These are phyloP conservation scores for Penicillium psychrosexuale DNA, from an alignment of 2,329 filamentous ascomycete genomes.

Conservation along the genomic window DNA sequence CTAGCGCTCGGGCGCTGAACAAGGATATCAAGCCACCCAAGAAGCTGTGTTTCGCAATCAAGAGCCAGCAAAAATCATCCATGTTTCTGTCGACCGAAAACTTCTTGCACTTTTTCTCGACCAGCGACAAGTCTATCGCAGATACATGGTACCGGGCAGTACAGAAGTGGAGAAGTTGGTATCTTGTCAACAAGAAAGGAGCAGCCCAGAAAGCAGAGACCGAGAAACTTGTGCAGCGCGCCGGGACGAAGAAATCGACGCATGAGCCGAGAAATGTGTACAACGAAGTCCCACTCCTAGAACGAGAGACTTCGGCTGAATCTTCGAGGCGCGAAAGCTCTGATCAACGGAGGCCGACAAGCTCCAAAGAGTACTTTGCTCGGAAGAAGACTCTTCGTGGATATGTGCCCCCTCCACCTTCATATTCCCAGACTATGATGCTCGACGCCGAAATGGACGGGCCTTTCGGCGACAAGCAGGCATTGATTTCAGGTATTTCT, in stretches of 20 bases:
- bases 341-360: constrained; percentile 23
- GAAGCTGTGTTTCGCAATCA: constrained; percentile 80
- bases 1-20: constrained; percentile 64
- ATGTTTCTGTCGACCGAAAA: constrained; percentile 80
- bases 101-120: constrained; percentile 89
- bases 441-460: constrained; percentile 21
- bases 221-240: constrained; percentile 24
- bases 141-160: constrained; percentile 67
- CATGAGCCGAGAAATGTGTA: constrained; percentile 45
- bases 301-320: constrained; percentile 48
- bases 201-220: constrained; percentile 45
- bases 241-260: constrained; percentile 22
- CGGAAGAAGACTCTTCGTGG: constrained; percentile 31
- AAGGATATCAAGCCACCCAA: constrained; percentile 79
- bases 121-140: constrained; percentile 66
- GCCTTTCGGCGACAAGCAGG: constrained; percentile 8
- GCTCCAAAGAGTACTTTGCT: constrained; percentile 24
- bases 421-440: constrained; percentile 27
- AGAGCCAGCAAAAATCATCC: constrained; percentile 83
- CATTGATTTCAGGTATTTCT: constrained; percentile 4
- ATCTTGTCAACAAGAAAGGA: constrained; percentile 70
- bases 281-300: constrained; percentile 57
- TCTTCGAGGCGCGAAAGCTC: constrained; percentile 45
- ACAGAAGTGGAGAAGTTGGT: constrained; percentile 88
- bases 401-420: constrained; percentile 29